A percentile compares a stretch with the other conserved stretches of the same genome.
phyloP scores from a whole-genome alignment of 2,329 filamentous ascomycete species.

The Albophoma yamanashiensis region DNA sequence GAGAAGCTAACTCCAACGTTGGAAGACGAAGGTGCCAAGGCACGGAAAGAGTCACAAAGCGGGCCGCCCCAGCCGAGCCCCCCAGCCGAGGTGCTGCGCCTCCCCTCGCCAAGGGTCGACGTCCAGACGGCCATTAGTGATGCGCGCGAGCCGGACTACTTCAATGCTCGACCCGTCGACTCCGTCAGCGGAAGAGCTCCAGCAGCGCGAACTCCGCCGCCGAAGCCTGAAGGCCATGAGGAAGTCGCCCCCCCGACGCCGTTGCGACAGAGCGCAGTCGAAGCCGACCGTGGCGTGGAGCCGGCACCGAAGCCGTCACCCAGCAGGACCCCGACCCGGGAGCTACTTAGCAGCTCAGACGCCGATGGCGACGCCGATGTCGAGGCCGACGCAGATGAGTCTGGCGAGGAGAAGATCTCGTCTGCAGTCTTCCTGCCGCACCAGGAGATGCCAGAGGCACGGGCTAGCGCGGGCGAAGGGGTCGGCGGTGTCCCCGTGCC shows the following conservation, averaged over 20 bases:
- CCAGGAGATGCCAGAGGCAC: constrained; percentile 38
- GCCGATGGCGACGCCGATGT: constrained; percentile 9
- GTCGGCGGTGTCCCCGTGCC: constrained; percentile 30
- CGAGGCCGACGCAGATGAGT: constrained; percentile 41
- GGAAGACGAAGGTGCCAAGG: constrained; percentile 15
- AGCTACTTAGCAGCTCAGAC: constrained; percentile 21
- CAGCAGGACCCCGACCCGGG: constrained; percentile 26
- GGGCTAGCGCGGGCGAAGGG: constrained; percentile 18
- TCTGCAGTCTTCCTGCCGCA: constrained; percentile 76
- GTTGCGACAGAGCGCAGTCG: constrained; percentile 10
- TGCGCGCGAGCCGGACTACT: constrained; percentile 4
- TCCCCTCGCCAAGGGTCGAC: background rate
- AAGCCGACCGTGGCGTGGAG: constrained; percentile 13
- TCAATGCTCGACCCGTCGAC: constrained; percentile 8
- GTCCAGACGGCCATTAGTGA: background rate
- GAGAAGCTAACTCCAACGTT: constrained; percentile 29
- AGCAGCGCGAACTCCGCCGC: constrained; percentile 8
- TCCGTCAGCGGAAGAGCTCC: constrained; percentile 1
- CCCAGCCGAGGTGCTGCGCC: background rate
- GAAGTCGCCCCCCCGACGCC: constrained; percentile 10
- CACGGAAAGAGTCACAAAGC: background rate
- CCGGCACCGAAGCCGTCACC: constrained; percentile 24
- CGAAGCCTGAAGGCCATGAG: constrained; percentile 10
- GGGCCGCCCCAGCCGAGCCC: background rate
- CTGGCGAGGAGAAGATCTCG: constrained; percentile 77